Evolutionary conservation across 2,329 filamentous ascomycete genomes (phyloP), one percentile per base, ranked within the genome.

Genomic region (Chaetomiaceae sp.): DNA sequence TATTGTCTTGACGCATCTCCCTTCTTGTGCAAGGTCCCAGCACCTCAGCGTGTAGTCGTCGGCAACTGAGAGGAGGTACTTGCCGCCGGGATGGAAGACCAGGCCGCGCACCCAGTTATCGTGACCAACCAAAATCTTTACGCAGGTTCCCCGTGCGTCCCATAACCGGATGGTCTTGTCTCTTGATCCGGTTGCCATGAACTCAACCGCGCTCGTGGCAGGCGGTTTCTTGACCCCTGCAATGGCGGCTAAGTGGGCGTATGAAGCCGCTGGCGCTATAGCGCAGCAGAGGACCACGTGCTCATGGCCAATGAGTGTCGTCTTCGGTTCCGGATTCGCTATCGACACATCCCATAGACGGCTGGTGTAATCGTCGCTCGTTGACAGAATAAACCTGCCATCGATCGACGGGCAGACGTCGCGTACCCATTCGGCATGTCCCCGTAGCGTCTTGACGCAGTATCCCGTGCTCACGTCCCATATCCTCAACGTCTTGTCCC

Each of bases 381-480:
- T 86, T 2, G 90, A 95, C 34, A 96, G 69, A 2, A 96, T 79
- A 73, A 82, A 96, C 53, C 86, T 81, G 25, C 91, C 91, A 64
- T 96, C 91, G 37, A 84, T 77, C 1, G 89, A 94, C 0, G 90
- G 89, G 16, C 79, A 81, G 8, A 96, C 87, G 60, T 92, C 89
- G 54, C 91, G 84, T n/a, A 97, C 89, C 91, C 92, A 96, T 61
- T 88, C 90, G 3, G 78, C 79, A 64, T 96, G 91, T 1, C 91
- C 90, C 27, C 84, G 80, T 58, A 96, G 78, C n/a, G 91, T 96
- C 69, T 89, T 90, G 38, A 96, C 79, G 65, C 90, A 96, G 68
- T 91, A 96, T 5, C 92, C 91, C 0, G 90, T 96, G 25, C 87
- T 90, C 23, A 92, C 87, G 65, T 96, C 90, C 91, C 92, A 96